Base-by-base conservation (phyloP, 2,329 filamentous ascomycete genomes). In the Thielaviopsis punctulata region DNA sequence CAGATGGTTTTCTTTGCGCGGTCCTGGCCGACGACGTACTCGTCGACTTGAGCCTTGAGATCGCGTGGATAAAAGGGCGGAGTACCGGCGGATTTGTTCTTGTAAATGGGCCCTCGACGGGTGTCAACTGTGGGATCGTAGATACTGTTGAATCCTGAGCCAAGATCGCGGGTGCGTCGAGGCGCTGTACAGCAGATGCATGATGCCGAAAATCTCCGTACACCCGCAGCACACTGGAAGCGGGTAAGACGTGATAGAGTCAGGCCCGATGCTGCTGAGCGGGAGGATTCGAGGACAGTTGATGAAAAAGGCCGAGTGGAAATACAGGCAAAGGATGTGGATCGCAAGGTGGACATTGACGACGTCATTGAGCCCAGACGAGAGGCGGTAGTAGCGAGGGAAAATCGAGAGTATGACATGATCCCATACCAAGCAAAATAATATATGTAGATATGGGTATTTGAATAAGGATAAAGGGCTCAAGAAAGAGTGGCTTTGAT, bases 21-120 rank as follows among this genome's bases (percentile, higher is more conserved):
- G 58, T 95, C 87, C 66, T 98, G 92, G 41, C 90, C 92, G 3
- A 98, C 90, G 1, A 98, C 90, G 64, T 93, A 98, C 62, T 92
- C 85, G 64, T 98, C 92, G 27, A 96, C 79, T 61, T 92, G 84
- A 62, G 86, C 80, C 71, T 96, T 95, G 60, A 98, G 73, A 59
- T 79, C 73, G 54, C 75, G 71, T 2, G 79, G 79, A 52, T 82
- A 82, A 62, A 82, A 79, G 49, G 75, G 70, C 2, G 78, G 76
- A 15, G 80, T 76, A 51, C 77, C 78, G 52, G 65, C 73, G 52
- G 68, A 60, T 62, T 76, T 77, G 56, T 65, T 71, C 47, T 51
- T 54, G 62, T 79, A 79, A 71, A 80, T 79, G 39, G 76, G 76
- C 2, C 76, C 76, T 8, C 75, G 70, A 27, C 72, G 72, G n/a